Conservation (phyloP, 345 rosid genomes). For the Populus euphratica region DNA sequence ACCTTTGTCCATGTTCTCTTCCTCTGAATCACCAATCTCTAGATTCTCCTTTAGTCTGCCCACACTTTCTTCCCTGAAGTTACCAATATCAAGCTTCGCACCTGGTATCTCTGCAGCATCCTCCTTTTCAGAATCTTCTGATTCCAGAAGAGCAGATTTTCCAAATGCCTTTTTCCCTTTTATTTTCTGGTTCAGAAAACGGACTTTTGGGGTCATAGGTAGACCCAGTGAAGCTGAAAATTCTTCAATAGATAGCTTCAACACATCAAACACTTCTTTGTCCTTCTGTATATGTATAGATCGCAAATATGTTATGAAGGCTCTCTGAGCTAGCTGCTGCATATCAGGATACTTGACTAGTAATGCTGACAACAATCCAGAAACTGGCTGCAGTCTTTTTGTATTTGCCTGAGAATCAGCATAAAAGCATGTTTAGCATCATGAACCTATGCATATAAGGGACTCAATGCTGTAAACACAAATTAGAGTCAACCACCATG, state of each 20-base stretch:
- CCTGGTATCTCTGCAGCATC: conserved; percentile 21
- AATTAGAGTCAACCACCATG: background rate
- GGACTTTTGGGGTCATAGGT: conserved; percentile 76
- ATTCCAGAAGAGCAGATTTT: conserved; percentile 33
- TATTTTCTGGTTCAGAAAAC: conserved; percentile 51
- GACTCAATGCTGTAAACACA: background rate
- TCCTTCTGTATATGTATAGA: conserved; percentile 79
- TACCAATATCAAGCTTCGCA: conserved; percentile 34
- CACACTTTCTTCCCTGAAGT: conserved; percentile 19
- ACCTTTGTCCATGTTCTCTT: conserved; percentile 32
- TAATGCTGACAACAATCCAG: conserved; percentile 56
- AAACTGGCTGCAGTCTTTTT: conserved; percentile 63
- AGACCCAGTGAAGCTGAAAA: conserved; percentile 90
- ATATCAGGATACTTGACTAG: conserved; percentile 67
- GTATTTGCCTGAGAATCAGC: conserved; percentile 54
- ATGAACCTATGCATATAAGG: background rate
- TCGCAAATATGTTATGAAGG: conserved; percentile 77
- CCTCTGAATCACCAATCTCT: conserved; percentile 17
- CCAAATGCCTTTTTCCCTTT: conserved; percentile 35
- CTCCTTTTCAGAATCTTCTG: conserved; percentile 26
- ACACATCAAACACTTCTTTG: conserved; percentile 82
- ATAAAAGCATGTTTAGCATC: conserved; percentile 12
- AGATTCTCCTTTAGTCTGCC: conserved; percentile 4
- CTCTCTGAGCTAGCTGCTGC: conserved; percentile 73
- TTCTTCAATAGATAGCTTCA: conserved; percentile 58